Evolutionary conservation across 257 asterid genomes (phyloP), one percentile per base, ranked within the genome.

Genomic region (Cruciata laevipes): DNA sequence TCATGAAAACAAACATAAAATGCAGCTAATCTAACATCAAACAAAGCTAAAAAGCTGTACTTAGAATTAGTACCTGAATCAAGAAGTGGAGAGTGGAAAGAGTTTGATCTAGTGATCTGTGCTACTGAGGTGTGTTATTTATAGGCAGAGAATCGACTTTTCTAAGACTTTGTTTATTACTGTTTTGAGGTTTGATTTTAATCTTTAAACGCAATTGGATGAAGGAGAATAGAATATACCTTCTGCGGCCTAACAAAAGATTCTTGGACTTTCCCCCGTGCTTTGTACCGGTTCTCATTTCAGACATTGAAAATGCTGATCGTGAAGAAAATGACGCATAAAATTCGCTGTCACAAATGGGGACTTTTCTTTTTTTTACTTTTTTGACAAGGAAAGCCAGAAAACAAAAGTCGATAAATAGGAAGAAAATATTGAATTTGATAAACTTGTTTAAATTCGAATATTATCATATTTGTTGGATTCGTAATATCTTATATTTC

Each of bases 31-130:
- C 20, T 14, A 0, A 16, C 11, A 13, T 42, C 17, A 13, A 11
- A 37, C 14, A 10, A 9, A 40, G 16, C 0, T 9, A 9, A 37
- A 37, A 37, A 37, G 42, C 8, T 7, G 42, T 37, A 10, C 42
- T 37, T 7, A 37, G 3, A 47, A 60, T 1, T 25, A 17, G 65
- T 72, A 72, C 76, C 76, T 72, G 67, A 58, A 72, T 42, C 21
- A 58, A 9, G 61, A 71, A 40, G 9, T 71, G 61, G 67, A 27
- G 61, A 67, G 61, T 23, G 13, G 31, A 33, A 49, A 38, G 27
- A 44, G 56, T 16, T 47, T 71, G 66, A 57, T 72, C 55, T 27
- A 65, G 44, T 20, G 32, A 61, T 18, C 60, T 18, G 60, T 0
- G 61, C 24, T 7, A 3, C 30, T 14, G 0, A 32, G 53, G 53